Conservation (phyloP, 1,284 basidiomycete species). For the Melampsora americana region DNA sequence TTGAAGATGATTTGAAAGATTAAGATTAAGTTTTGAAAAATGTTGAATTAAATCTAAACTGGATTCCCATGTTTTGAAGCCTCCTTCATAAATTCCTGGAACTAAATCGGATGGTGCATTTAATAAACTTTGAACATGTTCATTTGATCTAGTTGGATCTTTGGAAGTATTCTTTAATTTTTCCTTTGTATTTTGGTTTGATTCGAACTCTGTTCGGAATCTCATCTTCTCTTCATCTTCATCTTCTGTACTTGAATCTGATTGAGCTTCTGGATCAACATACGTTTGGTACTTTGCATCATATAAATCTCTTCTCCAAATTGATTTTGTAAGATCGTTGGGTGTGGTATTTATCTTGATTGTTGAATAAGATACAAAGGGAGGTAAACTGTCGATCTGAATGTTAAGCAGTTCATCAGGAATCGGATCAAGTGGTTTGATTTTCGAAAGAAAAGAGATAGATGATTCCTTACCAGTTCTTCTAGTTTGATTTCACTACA, state of each 20-base stretch:
- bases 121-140: slow-evolving; percentile 7
- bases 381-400: slow-evolving; percentile 33
- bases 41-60: slow-evolving; percentile 70
- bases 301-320: slow-evolving; percentile 80
- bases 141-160: background rate
- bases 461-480: background rate
- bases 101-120: slow-evolving; percentile 82
- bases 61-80: slow-evolving; percentile 97
- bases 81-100: slow-evolving; percentile 90
- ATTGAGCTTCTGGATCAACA: slow-evolving; percentile 25
- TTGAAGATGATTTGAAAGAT: slow-evolving; percentile 15
- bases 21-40: slow-evolving; percentile 6
- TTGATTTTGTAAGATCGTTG: slow-evolving; percentile 45
- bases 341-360: slow-evolving; percentile 2
- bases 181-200: background rate
- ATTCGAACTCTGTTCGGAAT: background rate
- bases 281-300: slow-evolving; percentile 78
- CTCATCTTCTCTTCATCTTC: slow-evolving; percentile 53
- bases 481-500: background rate
- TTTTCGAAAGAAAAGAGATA: background rate
- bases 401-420: background rate
- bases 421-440: background rate
- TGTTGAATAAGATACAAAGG: slow-evolving; percentile 33
- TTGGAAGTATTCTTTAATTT: background rate
- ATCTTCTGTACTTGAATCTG: slow-evolving; percentile 50